A percentile compares a stretch with the other conserved stretches of the same genome.
Evolutionary conservation across 768 basidiomycete genomes (phyloP).

Genomic region (Cystofilobasidium capitatum): DNA sequence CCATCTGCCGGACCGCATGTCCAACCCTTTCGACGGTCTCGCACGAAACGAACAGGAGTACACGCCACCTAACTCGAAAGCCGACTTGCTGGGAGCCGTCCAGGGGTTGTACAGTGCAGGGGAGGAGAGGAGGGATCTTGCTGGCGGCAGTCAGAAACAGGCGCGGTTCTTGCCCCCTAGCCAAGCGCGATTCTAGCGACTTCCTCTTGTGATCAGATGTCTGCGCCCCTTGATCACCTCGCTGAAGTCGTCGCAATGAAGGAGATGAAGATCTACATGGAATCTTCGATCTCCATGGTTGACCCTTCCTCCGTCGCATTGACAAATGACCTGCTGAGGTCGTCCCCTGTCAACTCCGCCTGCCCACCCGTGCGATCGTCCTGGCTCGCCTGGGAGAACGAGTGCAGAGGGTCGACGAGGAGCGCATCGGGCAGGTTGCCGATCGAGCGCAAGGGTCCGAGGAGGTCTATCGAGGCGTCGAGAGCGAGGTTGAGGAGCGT

Average conservation of each 20-base stretch:
- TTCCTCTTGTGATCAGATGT: too few relatives aligned
- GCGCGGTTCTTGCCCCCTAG: too few relatives aligned
- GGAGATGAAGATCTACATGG: background rate
- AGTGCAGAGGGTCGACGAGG: slow-evolving; percentile 29
- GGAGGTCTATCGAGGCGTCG: slow-evolving; percentile 33
- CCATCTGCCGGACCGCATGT: background rate
- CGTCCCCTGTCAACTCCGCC: background rate
- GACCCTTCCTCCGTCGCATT: slow-evolving; percentile 4
- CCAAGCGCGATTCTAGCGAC: too few relatives aligned
- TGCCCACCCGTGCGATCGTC: background rate
- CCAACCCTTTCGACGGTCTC: background rate
- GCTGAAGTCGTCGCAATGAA: background rate
- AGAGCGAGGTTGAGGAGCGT: slow-evolving; percentile 37
- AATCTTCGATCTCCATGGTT: slow-evolving; percentile 20
- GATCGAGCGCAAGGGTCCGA: slow-evolving; percentile 31
- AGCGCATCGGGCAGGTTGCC: slow-evolving; percentile 32
- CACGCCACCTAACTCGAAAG: background rate
- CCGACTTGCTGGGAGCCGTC: background rate
- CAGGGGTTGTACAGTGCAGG: background rate
- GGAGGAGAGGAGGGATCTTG: too few relatives aligned
- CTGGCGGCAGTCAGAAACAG: too few relatives aligned
- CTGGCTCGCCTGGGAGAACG: slow-evolving; percentile 29
- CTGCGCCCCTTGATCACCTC: too few relatives aligned
- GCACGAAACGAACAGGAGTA: background rate
- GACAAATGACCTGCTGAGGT: background rate